phyloP scores from a whole-genome alignment of 768 basidiomycete genomes.

The Ephemerocybe angulata region DNA sequence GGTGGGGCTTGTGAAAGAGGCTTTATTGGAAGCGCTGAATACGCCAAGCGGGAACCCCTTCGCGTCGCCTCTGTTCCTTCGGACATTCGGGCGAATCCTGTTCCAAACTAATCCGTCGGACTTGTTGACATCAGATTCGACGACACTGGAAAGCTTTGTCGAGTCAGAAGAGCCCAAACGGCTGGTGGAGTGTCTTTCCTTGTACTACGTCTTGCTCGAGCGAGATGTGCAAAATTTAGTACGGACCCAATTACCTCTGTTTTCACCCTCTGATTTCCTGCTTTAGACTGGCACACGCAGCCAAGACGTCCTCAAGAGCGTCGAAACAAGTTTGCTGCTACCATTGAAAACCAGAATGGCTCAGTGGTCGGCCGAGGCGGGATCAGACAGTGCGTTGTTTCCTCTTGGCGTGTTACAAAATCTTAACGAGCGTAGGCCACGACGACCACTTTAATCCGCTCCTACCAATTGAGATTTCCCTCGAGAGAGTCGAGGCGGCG shows the following conservation, averaged over 20 bases:
- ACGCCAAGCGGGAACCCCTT: slow-evolving; percentile 41
- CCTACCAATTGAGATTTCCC: slow-evolving; percentile 44
- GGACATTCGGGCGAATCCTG: slow-evolving; percentile 55
- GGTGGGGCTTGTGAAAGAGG: slow-evolving; percentile 67
- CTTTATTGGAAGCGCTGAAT: slow-evolving; percentile 47
- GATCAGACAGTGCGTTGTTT: slow-evolving; percentile 22
- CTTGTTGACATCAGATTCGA: slow-evolving; percentile 33
- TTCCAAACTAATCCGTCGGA: slow-evolving; percentile 56
- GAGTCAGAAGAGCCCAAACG: slow-evolving; percentile 57
- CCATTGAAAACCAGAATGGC: slow-evolving; percentile 40
- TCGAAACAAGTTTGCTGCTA: slow-evolving; percentile 42
- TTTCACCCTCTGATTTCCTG: neutral
- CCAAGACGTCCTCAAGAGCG: slow-evolving; percentile 36
- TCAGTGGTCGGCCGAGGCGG: slow-evolving; percentile 29
- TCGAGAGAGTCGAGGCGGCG: slow-evolving; percentile 48
- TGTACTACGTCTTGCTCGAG: slow-evolving; percentile 62
- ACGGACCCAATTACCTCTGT: slow-evolving; percentile 4
- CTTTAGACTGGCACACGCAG: slow-evolving; percentile 57
- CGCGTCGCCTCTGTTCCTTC: slow-evolving; percentile 51
- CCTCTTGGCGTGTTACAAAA: neutral
- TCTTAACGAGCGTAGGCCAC: neutral
- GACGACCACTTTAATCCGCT: slow-evolving; percentile 30
- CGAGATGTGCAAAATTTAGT: slow-evolving; percentile 61
- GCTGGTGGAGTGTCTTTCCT: slow-evolving; percentile 60
- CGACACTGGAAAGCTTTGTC: slow-evolving; percentile 43